Evolutionary conservation across 768 basidiomycete genomes (phyloP), one percentile per base, ranked within the genome.

Genomic region (Kwoniella sp.): DNA sequence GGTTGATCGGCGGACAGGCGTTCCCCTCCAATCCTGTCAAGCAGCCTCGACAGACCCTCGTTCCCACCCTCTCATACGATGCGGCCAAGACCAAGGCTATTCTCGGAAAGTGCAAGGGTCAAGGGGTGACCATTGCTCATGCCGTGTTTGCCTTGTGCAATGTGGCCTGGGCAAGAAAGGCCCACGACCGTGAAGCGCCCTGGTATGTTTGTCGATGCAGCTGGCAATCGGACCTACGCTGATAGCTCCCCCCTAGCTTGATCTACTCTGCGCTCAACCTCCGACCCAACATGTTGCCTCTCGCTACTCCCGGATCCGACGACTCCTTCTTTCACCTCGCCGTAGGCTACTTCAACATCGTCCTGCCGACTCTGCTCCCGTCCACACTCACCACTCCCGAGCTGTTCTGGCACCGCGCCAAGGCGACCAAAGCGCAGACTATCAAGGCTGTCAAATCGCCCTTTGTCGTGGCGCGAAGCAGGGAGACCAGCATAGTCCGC

Each of bases 191-290:
- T 20, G 22, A 27, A 8, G 52, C 42, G 26, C 58, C 58, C n/a
- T 50, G 47, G 58, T 59, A 34, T 50, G 57, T 54, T 14, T 22
- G 9, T 33, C 6, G 11, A 12, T 26, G 46, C 37, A 32, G 29
- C 27, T 11, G 15, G 20, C 3, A 28, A 11, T 17, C 17, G 6
- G 43, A 28, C 28, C 11, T 5, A 8, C 5, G 15, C 10, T 27
- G 14, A 14, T 23, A 25, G 7, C n/a, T 20, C 38, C 27, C 58
- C 39, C 52, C 47, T 51, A 84, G 83, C 50, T 81, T 89, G 82
- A 84, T 90, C 81, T 91, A 91, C 71, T 86, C 87, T 7, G 87
- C 89, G 11, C 77, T 89, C 42, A 90, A 89, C 72, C 75, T 89
- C 32, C 81, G 88, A 3, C 82, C 84, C 4, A 79, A 81, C 65